phyloP scores from a whole-genome alignment of 495 filamentous ascomycete species.

The Talaromyces borbonicus region DNA sequence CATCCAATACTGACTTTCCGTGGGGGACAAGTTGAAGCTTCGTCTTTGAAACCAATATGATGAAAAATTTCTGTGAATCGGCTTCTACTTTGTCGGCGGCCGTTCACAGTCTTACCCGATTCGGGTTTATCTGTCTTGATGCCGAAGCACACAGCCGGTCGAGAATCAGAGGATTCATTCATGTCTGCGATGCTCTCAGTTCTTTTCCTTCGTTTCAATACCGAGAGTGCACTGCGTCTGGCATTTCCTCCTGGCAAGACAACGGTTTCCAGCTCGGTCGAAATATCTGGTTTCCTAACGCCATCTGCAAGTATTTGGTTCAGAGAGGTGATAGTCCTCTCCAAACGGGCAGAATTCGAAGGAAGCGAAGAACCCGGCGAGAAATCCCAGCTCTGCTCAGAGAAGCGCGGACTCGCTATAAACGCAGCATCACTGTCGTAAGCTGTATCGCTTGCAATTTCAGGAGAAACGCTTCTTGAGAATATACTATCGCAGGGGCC shows the following conservation, averaged over 20 bases:
- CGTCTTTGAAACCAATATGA: not conserved
- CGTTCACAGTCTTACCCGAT: too few species aligned
- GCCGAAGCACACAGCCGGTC: not conserved
- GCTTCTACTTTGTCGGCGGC: slow-evolving; percentile 10
- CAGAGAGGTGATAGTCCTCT: not conserved
- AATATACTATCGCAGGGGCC: not conserved
- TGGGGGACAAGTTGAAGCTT: not conserved
- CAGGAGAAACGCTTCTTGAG: slow-evolving; percentile 5
- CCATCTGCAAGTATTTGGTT: not conserved
- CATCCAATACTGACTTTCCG: slow-evolving; percentile 35
- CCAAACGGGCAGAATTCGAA: not conserved
- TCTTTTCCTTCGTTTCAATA: slow-evolving; percentile 6
- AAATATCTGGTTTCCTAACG: not conserved
- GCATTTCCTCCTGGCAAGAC: not conserved
- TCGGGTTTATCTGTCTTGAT: not conserved
- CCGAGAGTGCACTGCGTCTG: not conserved
- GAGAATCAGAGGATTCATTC: not conserved
- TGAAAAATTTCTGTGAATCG: slow-evolving; percentile 26
- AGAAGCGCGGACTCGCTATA: slow-evolving; percentile 23
- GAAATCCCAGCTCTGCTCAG: slow-evolving; percentile 4
- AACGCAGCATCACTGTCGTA: slow-evolving; percentile 40
- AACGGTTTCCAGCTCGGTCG: not conserved
- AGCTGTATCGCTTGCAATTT: slow-evolving; percentile 31
- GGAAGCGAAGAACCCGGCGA: not conserved
- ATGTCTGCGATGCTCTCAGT: not conserved